Conservation (phyloP, 495 filamentous ascomycete genomes). For the Astrothelium macrocarpum region DNA sequence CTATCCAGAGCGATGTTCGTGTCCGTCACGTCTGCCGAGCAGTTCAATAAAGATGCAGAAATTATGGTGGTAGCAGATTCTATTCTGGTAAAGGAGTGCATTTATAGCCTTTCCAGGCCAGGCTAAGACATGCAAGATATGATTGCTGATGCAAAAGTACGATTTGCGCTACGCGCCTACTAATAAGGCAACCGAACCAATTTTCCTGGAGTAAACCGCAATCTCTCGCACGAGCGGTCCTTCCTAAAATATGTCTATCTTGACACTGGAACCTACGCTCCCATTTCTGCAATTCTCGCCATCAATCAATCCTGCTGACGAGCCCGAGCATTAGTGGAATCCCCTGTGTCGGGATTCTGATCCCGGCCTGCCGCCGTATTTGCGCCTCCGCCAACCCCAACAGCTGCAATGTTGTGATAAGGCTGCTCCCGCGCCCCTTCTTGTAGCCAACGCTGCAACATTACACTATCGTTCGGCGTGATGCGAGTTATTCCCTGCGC, state of each 20-base stretch:
- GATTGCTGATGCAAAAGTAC: neutral
- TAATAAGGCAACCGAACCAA: no score
- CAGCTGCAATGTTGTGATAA: neutral
- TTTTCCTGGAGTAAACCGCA: no score
- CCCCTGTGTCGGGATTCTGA: neutral
- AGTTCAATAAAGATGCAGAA: neutral
- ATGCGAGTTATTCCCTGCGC: neutral
- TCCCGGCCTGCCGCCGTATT: neutral
- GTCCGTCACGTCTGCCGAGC: neutral
- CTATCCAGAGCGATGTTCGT: neutral
- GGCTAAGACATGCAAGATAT: neutral
- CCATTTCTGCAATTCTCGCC: neutral
- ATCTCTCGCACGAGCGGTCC: neutral
- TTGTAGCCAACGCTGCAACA: slow-evolving; percentile 4
- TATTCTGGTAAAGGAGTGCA: neutral
- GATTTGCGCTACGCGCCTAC: no score
- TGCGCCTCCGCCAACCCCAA: neutral
- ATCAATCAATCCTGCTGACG: neutral
- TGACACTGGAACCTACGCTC: neutral
- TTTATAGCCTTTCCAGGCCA: neutral
- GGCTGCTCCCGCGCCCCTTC: slow-evolving; percentile 6
- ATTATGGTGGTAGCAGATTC: neutral
- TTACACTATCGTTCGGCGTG: neutral
- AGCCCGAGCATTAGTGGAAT: neutral
- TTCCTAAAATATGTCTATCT: no score